These are phyloP conservation scores for Aspergillus leporis DNA, from an alignment of 495 filamentous ascomycete genomes.

Conservation along the genomic window DNA sequence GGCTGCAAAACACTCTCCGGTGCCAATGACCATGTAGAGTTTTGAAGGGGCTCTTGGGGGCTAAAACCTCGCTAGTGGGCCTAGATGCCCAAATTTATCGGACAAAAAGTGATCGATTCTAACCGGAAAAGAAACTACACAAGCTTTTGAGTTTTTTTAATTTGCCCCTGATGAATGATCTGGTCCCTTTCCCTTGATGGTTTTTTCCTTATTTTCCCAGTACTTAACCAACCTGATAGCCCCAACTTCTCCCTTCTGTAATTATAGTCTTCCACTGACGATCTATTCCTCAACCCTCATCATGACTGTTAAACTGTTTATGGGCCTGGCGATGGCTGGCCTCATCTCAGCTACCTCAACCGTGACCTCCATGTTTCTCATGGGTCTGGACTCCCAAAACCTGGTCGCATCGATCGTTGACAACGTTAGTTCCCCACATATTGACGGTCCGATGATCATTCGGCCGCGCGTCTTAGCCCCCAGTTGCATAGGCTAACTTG, in stretches of 20 bases:
- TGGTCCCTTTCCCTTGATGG: no score
- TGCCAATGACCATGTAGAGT: background rate
- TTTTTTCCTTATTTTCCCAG: no score
- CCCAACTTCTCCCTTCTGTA: background rate
- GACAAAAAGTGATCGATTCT: background rate
- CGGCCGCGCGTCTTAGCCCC: background rate
- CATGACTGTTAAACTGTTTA: constrained; percentile 6
- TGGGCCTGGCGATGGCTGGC: constrained; percentile 23
- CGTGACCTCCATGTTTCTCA: constrained; percentile 38
- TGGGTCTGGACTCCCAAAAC: constrained; percentile 30
- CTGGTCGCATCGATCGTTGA: constrained; percentile 43
- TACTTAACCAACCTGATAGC: no score
- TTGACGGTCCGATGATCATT: background rate
- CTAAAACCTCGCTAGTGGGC: background rate
- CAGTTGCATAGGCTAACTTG: constrained; percentile 5
- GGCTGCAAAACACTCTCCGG: background rate
- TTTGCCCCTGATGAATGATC: no score
- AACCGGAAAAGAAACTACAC: background rate
- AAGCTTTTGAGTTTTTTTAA: background rate
- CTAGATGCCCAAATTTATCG: background rate
- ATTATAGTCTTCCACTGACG: background rate
- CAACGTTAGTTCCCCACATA: constrained; percentile 23
- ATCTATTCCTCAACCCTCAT: background rate
- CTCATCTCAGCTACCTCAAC: constrained; percentile 32
- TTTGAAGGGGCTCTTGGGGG: background rate